phyloP scores from a whole-genome alignment of 2,329 filamentous ascomycete genomes.

The Canariomyces notabilis region DNA sequence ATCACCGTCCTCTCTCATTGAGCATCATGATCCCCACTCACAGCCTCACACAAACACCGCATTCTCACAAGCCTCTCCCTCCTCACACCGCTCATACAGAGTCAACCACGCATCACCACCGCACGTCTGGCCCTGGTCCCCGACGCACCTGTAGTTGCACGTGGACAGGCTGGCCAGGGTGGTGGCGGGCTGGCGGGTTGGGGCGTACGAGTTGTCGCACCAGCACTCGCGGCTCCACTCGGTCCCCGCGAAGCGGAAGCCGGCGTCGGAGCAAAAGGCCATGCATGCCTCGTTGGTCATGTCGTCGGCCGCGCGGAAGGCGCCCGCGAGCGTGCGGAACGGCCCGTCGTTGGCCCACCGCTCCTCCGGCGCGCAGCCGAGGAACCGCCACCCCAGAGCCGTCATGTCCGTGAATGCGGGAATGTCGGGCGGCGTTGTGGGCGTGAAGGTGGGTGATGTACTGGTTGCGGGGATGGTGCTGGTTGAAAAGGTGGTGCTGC shows the following conservation, averaged over 20 bases:
- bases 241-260: constrained; percentile 21
- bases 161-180: constrained; percentile 19
- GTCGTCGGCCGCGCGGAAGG: constrained; percentile 12
- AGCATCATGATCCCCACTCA: background rate
- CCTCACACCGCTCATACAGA: constrained; percentile 23
- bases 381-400: constrained; percentile 22
- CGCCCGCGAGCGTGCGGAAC: constrained; percentile 23
- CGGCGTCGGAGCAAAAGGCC: constrained; percentile 15
- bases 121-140: constrained; percentile 18
- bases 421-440: constrained; percentile 3
- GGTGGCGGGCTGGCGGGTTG: constrained; percentile 20
- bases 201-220: constrained; percentile 22
- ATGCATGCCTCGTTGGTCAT: constrained; percentile 24
- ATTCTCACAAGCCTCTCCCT: constrained; percentile 22
- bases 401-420: constrained; percentile 23
- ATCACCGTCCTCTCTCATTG: too few relatives aligned
- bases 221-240: constrained; percentile 27
- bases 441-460: constrained; percentile 6
- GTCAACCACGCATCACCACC: constrained; percentile 25
- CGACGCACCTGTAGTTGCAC: constrained; percentile 21
- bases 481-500: constrained; percentile 13
- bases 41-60: constrained; percentile 17
- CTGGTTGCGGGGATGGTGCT: constrained; percentile 14
- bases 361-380: constrained; percentile 28
- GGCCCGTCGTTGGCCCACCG: constrained; percentile 22